phyloP scores from a whole-genome alignment of 2,329 filamentous ascomycete genomes.

The Microascus cirrosus region DNA sequence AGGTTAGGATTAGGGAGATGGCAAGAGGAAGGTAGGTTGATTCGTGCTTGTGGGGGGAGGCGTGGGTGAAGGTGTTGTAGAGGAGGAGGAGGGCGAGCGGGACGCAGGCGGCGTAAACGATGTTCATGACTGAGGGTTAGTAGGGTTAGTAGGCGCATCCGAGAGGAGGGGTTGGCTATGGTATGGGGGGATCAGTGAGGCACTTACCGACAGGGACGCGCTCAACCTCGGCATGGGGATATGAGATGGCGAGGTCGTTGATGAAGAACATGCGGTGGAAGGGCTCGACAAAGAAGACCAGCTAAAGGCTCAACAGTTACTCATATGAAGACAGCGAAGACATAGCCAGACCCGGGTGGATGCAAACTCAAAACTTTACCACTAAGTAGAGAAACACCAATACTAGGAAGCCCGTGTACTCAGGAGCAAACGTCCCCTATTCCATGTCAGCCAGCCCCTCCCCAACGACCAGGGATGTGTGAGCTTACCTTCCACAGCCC shows the following conservation, averaged over 20 bases:
- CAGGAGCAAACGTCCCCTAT: conserved; percentile 73
- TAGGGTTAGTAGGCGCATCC: too few relatives aligned
- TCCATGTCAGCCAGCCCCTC: not conserved
- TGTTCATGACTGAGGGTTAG: conserved; percentile 48
- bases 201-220: conserved; percentile 65
- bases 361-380: conserved; percentile 20
- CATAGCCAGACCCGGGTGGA: too few relatives aligned
- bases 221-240: conserved; percentile 74
- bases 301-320: conserved; percentile 10
- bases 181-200: not conserved
- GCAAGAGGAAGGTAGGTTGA: conserved; percentile 72
- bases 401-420: conserved; percentile 69
- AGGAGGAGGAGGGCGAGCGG: conserved; percentile 57
- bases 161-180: not conserved
- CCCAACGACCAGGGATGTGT: not conserved
- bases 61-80: conserved; percentile 51
- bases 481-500: conserved; percentile 3
- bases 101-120: conserved; percentile 65
- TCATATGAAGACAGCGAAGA: not conserved
- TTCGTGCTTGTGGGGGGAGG: conserved; percentile 69
- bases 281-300: conserved; percentile 46
- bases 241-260: conserved; percentile 73
- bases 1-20: conserved; percentile 65
- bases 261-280: conserved; percentile 94
- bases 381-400: conserved; percentile 58